Conservation (phyloP, 2,329 filamentous ascomycete species). For the Hypoxylon sp. region DNA sequence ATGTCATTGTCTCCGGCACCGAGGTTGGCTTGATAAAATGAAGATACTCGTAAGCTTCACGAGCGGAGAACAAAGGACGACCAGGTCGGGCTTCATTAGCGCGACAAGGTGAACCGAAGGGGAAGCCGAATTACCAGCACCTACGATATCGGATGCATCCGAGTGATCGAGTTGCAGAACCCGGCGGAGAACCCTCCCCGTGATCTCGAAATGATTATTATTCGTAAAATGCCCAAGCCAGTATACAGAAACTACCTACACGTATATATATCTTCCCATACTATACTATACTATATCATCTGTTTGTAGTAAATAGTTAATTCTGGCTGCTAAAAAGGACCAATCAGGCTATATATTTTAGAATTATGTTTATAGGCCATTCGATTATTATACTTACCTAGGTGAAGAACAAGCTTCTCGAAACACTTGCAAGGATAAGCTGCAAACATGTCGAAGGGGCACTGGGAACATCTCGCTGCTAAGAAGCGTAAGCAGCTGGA, state of each 20-base stretch:
- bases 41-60: neutral
- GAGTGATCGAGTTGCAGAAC: constrained; percentile 9
- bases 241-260: neutral
- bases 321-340: constrained; percentile 1
- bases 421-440: neutral
- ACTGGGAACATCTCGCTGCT: constrained; percentile 62
- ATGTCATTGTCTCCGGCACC: constrained; percentile 12
- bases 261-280: neutral
- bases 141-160: constrained; percentile 39
- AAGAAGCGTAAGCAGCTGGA: constrained; percentile 61
- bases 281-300: neutral
- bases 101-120: constrained; percentile 11
- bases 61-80: constrained; percentile 18
- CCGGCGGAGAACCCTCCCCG: neutral
- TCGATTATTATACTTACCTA: neutral
- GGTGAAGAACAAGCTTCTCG: neutral
- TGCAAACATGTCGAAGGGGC: constrained; percentile 46
- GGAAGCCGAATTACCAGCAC: constrained; percentile 6
- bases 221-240: constrained; percentile 4
- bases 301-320: neutral
- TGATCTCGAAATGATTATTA: neutral
- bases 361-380: neutral
- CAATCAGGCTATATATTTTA: neutral
- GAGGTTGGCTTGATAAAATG: neutral
- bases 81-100: constrained; percentile 27